Conservation (phyloP, 441 rosid genomes). For the Adansonia madagascariensis region DNA sequence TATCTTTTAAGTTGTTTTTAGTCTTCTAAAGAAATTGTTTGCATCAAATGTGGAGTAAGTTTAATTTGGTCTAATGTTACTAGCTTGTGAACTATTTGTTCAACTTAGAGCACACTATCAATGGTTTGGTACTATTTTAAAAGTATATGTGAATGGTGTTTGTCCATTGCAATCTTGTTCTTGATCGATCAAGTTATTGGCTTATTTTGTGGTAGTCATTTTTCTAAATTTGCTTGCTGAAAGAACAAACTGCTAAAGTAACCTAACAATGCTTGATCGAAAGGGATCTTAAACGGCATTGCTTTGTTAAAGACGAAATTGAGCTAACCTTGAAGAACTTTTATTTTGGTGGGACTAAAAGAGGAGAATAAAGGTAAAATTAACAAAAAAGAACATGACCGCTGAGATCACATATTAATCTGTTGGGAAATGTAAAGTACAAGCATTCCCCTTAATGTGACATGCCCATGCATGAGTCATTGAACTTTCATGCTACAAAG, state of each 20-base stretch:
- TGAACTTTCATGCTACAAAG: too few species aligned
- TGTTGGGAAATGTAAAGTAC: too few species aligned
- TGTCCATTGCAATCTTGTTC: constrained; percentile 12
- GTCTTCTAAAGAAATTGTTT: not conserved
- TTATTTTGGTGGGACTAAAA: not conserved
- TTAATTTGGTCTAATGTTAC: not conserved
- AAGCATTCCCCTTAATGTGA: too few species aligned
- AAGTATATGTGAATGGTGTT: not conserved
- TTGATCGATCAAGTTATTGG: constrained; percentile 4
- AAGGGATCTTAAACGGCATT: not conserved
- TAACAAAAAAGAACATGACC: not conserved
- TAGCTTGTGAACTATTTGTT: constrained; percentile 1
- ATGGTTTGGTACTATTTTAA: not conserved
- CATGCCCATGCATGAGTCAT: too few species aligned
- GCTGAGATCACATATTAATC: too few species aligned
- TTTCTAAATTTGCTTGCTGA: not conserved
- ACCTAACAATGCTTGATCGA: not conserved
- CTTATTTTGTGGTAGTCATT: not conserved
- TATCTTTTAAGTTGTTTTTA: constrained; percentile 1
- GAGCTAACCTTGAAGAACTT: not conserved
- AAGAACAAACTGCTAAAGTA: not conserved
- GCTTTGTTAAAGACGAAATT: not conserved
- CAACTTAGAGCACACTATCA: not conserved
- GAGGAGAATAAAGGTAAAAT: not conserved
- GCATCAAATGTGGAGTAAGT: not conserved